Conservation (phyloP, 2,329 filamentous ascomycete genomes). For the Aspergillus sojae region DNA sequence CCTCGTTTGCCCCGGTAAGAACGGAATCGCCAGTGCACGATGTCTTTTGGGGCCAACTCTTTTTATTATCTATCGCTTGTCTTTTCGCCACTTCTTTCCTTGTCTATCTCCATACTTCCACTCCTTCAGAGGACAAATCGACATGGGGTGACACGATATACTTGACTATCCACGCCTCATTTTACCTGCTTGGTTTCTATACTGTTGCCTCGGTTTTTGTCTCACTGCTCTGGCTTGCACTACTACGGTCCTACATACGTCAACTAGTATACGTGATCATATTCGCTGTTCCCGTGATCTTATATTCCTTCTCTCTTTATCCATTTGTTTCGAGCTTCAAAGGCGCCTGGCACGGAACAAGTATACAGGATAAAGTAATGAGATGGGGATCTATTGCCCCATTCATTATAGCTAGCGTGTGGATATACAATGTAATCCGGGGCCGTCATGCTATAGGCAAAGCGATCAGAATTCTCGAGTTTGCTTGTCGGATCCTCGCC, state of each 20-base stretch:
- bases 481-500: slow-evolving; percentile 82
- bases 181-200: slow-evolving; percentile 86
- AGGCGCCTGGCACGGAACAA: slow-evolving; percentile 71
- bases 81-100: slow-evolving; percentile 87
- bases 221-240: slow-evolving; percentile 85
- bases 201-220: slow-evolving; percentile 88
- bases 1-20: slow-evolving; percentile 60
- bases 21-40: slow-evolving; percentile 80
- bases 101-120: slow-evolving; percentile 83
- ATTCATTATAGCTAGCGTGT: slow-evolving; percentile 70
- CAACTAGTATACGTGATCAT: slow-evolving; percentile 80
- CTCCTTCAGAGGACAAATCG: slow-evolving; percentile 67
- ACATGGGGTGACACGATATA: slow-evolving; percentile 89
- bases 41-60: slow-evolving; percentile 88
- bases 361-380: slow-evolving; percentile 86
- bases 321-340: slow-evolving; percentile 88
- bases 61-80: slow-evolving; percentile 78
- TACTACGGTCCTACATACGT: slow-evolving; percentile 83
- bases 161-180: slow-evolving; percentile 80
- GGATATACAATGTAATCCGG: slow-evolving; percentile 81
- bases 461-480: slow-evolving; percentile 87
- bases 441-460: slow-evolving; percentile 79
- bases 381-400: slow-evolving; percentile 82
- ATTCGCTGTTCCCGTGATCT: slow-evolving; percentile 79
- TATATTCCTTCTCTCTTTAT: slow-evolving; percentile 89